Conservation (phyloP, 306 rosid species). For the Prunus fruticosa region DNA sequence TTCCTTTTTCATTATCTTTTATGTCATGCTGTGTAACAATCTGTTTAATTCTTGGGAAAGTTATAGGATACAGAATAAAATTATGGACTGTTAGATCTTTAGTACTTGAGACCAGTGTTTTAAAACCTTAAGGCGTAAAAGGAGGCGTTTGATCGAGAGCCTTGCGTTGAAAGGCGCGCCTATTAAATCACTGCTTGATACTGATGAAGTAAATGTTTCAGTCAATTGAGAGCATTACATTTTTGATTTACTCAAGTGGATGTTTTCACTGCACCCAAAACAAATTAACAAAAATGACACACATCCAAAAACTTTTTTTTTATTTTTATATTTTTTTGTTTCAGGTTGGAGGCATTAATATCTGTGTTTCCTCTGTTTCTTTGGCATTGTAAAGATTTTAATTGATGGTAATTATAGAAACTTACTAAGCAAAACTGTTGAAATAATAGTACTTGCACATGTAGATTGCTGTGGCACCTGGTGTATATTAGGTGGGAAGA, state of each 20-base stretch:
- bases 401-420: neutral
- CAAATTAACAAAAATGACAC: neutral
- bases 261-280: neutral
- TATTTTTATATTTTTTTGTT: neutral
- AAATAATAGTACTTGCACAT: neutral
- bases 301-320: neutral
- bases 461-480: neutral
- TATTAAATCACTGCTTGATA: neutral
- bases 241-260: neutral
- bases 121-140: no score
- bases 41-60: neutral
- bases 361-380: neutral
- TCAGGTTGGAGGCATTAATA: neutral
- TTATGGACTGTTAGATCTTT: neutral
- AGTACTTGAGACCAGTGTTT: no score
- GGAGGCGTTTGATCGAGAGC: no score
- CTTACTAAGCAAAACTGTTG: neutral
- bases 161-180: no score
- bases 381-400: neutral
- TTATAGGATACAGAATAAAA: neutral
- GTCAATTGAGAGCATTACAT: neutral
- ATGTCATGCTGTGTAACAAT: neutral
- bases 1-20: neutral
- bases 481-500: neutral
- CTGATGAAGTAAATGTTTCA: neutral